A percentile compares a stretch with the other conserved stretches of the same genome.
phyloP scores from a whole-genome alignment of 2,329 filamentous ascomycete species.

The Aspergillus tamarii region DNA sequence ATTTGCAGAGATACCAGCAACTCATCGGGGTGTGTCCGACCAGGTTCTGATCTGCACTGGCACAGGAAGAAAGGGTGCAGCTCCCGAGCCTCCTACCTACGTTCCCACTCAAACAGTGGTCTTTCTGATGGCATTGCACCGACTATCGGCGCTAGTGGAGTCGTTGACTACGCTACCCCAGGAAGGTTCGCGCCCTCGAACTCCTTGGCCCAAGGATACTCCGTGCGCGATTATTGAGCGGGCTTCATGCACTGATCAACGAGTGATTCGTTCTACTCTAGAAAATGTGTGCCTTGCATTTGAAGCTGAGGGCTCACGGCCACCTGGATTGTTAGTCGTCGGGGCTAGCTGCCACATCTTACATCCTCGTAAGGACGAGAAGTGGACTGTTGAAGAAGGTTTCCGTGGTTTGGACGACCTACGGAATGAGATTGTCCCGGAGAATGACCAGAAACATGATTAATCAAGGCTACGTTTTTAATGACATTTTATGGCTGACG shows the following conservation, averaged over 20 bases:
- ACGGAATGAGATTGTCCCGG: constrained; percentile 18
- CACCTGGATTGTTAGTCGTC: constrained; percentile 85
- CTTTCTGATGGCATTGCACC: constrained; percentile 92
- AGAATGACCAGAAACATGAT: not conserved
- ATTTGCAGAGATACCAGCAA: constrained; percentile 84
- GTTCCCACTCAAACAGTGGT: constrained; percentile 79
- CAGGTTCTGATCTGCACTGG: constrained; percentile 96
- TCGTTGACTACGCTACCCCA: constrained; percentile 60
- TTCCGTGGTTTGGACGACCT: constrained; percentile 71
- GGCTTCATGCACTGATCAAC: constrained; percentile 90
- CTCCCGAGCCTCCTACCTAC: constrained; percentile 80
- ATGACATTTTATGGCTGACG: constrained; percentile 2
- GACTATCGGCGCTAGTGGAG: constrained; percentile 72
- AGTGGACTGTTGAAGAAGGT: constrained; percentile 86
- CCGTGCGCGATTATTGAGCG: constrained; percentile 93
- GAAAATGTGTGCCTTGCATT: constrained; percentile 78
- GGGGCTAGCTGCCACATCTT: constrained; percentile 82
- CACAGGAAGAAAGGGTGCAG: constrained; percentile 84
- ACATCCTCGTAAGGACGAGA: constrained; percentile 60
- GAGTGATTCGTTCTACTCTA: constrained; percentile 86
- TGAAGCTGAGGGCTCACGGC: constrained; percentile 84
- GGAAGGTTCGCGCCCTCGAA: constrained; percentile 28
- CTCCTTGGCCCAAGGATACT: constrained; percentile 71
- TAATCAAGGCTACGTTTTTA: not conserved
- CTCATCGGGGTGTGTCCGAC: constrained; percentile 86